A percentile compares a stretch with the other conserved stretches of the same genome.
Conservation (phyloP, 208 protist species). For the Phytomonas sp. region DNA sequence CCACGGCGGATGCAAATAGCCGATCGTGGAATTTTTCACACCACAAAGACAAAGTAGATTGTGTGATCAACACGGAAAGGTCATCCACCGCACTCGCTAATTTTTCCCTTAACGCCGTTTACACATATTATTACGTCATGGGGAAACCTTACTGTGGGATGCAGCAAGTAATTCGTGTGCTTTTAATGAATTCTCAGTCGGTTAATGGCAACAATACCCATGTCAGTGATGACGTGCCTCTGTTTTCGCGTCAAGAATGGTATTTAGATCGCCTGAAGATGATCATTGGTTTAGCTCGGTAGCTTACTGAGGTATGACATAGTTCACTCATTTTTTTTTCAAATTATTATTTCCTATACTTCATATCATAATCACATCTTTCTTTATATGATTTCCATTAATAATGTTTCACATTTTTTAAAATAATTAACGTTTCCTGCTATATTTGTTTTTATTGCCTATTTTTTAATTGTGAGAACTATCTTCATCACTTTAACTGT, state of each 20-base stretch:
- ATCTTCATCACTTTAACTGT: not conserved
- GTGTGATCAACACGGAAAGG: not conserved
- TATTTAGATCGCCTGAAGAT: not conserved
- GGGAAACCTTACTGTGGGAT: not conserved
- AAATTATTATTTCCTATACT: not conserved
- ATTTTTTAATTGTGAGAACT: not conserved
- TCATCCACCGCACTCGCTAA: not conserved
- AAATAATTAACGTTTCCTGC: not conserved
- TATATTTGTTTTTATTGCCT: not conserved
- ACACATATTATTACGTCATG: not conserved
- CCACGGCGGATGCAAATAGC: not conserved
- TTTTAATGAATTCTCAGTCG: not conserved
- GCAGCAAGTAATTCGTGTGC: not conserved
- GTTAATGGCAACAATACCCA: not conserved
- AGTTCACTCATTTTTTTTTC: not conserved
- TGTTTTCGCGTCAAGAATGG: not conserved
- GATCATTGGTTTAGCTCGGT: not conserved
- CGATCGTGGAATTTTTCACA: not conserved
- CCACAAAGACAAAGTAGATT: not conserved
- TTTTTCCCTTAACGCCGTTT: not conserved
- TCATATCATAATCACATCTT: not conserved
- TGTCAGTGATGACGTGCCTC: not conserved
- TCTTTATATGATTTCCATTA: not conserved
- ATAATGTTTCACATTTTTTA: not conserved
- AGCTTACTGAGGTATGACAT: not conserved